phyloP scores from a whole-genome alignment of 2,329 filamentous ascomycete genomes.

The Neofusicoccum sp. region DNA sequence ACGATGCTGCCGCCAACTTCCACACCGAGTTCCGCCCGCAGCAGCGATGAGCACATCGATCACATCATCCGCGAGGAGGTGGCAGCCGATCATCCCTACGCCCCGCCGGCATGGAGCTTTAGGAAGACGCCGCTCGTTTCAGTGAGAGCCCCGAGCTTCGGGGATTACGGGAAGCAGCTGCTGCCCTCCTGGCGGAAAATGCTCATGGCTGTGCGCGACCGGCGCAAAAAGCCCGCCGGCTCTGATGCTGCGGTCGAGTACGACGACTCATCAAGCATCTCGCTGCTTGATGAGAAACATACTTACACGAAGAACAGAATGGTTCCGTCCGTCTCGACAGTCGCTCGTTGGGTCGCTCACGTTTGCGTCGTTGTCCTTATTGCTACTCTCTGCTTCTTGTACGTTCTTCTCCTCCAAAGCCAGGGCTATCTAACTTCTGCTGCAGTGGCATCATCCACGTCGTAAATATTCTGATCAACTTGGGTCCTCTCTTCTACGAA shows the following conservation, averaged over 20 bases:
- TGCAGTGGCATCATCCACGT: constrained; percentile 44
- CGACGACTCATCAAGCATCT: constrained; percentile 1
- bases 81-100: not conserved
- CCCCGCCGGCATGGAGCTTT: not conserved
- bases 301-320: not conserved
- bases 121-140: not conserved
- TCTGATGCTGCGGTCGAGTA: not conserved
- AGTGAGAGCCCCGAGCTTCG: constrained; percentile 6
- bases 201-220: constrained; percentile 30
- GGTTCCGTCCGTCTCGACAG: not conserved
- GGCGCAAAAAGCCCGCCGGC: constrained; percentile 19
- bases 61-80: constrained; percentile 8
- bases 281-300: not conserved
- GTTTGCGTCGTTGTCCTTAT: constrained; percentile 24
- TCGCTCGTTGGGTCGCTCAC: constrained; percentile 19
- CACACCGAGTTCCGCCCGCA: not conserved
- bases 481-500: constrained; percentile 39
- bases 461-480: constrained; percentile 38
- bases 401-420: constrained; percentile 21
- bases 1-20: constrained; percentile 4
- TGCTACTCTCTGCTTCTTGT: constrained; percentile 33
- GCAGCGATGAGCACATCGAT: constrained; percentile 4
- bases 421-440: not conserved
- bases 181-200: constrained; percentile 28
- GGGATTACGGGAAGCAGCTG: not conserved